These are phyloP conservation scores for Citrus sinensis DNA, from an alignment of 345 rosid genomes.

Conservation along the genomic window DVS_A1.0 CM039163.1:38983501-38984000, in stretches of 20 bases:
- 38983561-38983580: slow-evolving; percentile 62
- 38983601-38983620: not conserved
- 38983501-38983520: slow-evolving; percentile 54
- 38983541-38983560: slow-evolving; percentile 60
- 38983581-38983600: not conserved
- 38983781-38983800: slow-evolving; percentile 48
- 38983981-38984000: not conserved
- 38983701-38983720: not conserved
- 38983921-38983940: not conserved
- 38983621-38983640: not conserved
- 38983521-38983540: slow-evolving; percentile 75
- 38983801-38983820: not conserved
- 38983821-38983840: not conserved
- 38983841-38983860: not conserved
- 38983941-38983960: not conserved
- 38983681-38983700: not conserved
- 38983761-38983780: slow-evolving; percentile 73
- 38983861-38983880: not conserved
- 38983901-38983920: too few species aligned
- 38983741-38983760: slow-evolving; percentile 48
- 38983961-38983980: not conserved
- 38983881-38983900: not conserved
- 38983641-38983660: not conserved
- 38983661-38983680: not conserved
- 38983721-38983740: slow-evolving; percentile 14